Evolutionary conservation across 192 early-diverging fungal genomes (phyloP).

Genomic region (Coemansia sp.): DNA sequence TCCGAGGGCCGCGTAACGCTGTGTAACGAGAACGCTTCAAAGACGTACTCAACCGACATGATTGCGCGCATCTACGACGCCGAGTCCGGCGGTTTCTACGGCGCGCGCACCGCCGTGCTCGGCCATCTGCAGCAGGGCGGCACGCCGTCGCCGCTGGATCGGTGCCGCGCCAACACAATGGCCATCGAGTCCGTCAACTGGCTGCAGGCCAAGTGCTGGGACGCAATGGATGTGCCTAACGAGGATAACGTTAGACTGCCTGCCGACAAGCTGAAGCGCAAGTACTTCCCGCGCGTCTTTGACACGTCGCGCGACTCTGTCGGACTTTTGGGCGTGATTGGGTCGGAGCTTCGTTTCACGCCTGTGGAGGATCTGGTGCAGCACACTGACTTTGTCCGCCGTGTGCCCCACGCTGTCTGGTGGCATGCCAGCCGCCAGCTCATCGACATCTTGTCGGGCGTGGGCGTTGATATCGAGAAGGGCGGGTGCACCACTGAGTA

Average conservation of each 20-base stretch:
- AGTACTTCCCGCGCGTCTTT: slow-evolving; percentile 62
- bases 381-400: slow-evolving; percentile 80
- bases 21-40: slow-evolving; percentile 71
- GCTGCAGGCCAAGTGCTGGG: slow-evolving; percentile 67
- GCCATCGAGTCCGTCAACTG: slow-evolving; percentile 83
- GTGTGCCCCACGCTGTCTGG: slow-evolving; percentile 68
- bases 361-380: slow-evolving; percentile 66
- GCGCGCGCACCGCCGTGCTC: slow-evolving; percentile 85
- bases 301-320: slow-evolving; percentile 62
- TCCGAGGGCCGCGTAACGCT: slow-evolving; percentile 89
- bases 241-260: slow-evolving; percentile 43
- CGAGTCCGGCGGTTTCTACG: slow-evolving; percentile 87
- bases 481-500: slow-evolving; percentile 45
- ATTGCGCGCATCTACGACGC: slow-evolving; percentile 82
- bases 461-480: slow-evolving; percentile 54
- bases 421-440: slow-evolving; percentile 68
- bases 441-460: slow-evolving; percentile 64
- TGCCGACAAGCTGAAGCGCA: slow-evolving; percentile 44
- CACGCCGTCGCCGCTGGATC: slow-evolving; percentile 91
- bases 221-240: slow-evolving; percentile 50
- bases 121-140: slow-evolving; percentile 97
- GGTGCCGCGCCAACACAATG: slow-evolving; percentile 87
- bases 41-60: slow-evolving; percentile 89
- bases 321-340: slow-evolving; percentile 80
- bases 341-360: slow-evolving; percentile 72